These are phyloP conservation scores for Didymellaceae sp. DNA, from an alignment of 2,329 filamentous ascomycete genomes.

Conservation along the genomic window DNA sequence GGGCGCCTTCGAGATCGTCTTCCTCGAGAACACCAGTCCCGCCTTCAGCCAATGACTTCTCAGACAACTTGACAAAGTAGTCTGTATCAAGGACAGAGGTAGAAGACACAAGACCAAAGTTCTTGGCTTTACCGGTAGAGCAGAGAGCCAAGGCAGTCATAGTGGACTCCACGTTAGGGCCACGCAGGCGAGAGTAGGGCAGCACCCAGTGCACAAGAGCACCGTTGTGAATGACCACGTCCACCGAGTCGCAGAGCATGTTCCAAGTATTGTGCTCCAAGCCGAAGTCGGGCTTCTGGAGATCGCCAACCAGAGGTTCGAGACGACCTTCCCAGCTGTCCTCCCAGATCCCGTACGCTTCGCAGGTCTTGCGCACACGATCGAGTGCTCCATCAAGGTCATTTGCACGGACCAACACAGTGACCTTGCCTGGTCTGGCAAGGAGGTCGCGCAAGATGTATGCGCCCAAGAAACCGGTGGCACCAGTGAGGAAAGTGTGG, in stretches of 20 bases:
- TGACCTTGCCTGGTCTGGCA: conserved; percentile 67
- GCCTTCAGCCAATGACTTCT: conserved; percentile 65
- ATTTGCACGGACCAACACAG: conserved; percentile 78
- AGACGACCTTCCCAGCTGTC: conserved; percentile 71
- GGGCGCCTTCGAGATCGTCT: conserved; percentile 79
- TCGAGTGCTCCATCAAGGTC: conserved; percentile 65
- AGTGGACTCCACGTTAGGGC: conserved; percentile 81
- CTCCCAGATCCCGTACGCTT: conserved; percentile 81
- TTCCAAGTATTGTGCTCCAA: conserved; percentile 72
- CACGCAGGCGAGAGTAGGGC: conserved; percentile 73
- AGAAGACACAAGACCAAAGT: conserved; percentile 80
- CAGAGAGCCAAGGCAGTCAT: conserved; percentile 79
- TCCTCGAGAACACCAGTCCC: conserved; percentile 72
- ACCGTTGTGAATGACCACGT: conserved; percentile 79
- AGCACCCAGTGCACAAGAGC: conserved; percentile 77
- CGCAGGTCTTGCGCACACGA: conserved; percentile 70
- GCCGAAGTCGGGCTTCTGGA: conserved; percentile 75
- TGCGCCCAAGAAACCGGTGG: conserved; percentile 86
- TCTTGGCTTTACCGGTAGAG: conserved; percentile 77
- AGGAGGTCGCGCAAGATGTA: conserved; percentile 81
- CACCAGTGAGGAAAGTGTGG: conserved; percentile 84
- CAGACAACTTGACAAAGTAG: conserved; percentile 77
- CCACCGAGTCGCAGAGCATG: conserved; percentile 67
- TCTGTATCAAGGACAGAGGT: conserved; percentile 83
- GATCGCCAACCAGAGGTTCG: conserved; percentile 73